Base-by-base conservation (phyloP, 202 grass and related monocot species). In the Bolboschoenoplectus hybrid region DNA sequence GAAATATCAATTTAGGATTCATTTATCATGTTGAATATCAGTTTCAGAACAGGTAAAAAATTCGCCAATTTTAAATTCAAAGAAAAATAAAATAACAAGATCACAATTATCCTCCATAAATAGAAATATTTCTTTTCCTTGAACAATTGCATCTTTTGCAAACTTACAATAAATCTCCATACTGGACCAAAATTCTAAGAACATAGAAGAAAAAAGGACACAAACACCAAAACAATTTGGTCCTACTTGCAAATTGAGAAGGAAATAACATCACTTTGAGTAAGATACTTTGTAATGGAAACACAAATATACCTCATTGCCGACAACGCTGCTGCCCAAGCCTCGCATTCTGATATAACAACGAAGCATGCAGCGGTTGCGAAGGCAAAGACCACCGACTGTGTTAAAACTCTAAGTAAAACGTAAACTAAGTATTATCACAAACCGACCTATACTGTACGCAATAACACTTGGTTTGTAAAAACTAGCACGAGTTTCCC, bases 311-410 rank as follows among this genome's bases (percentile, higher is more conserved):
- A 86, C 55, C 16, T 60, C 74, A 38, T 74, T 83, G 67, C 73
- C 81, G 35, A 84, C 86, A 84, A 88, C 86, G 60, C 86, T 88
- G 86, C 86, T 68, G 80, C 80, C 72, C 32, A 36, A 6, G 80
- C 80, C 65, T 53, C 80, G 58, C 39, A 55, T 55, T 84, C 19
- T 66, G 63, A 43, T 81, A 87, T 81, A 63, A 72, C 56, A 53
- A 58, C 46, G 70, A 77, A 49, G 80, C 81, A 68, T 32, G 47
- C 80, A 49, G 81, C 81, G 86, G 86, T 88, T 84, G 86, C 81
- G 66, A 78, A 56, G 38, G 58, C 64, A 68, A 87, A 80, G 9
- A 45, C 73, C 58, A 52, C 43, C 38, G 44, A 85, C 26, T 63
- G 50, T 75, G 43, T 61, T 80, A 80, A 67, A 61, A 60, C n/a